A percentile compares a stretch with the other conserved stretches of the same genome.
These are phyloP conservation scores for Hygrophoropsis aurantiaca DNA, from an alignment of 768 basidiomycete species.

Conservation along the genomic window DNA sequence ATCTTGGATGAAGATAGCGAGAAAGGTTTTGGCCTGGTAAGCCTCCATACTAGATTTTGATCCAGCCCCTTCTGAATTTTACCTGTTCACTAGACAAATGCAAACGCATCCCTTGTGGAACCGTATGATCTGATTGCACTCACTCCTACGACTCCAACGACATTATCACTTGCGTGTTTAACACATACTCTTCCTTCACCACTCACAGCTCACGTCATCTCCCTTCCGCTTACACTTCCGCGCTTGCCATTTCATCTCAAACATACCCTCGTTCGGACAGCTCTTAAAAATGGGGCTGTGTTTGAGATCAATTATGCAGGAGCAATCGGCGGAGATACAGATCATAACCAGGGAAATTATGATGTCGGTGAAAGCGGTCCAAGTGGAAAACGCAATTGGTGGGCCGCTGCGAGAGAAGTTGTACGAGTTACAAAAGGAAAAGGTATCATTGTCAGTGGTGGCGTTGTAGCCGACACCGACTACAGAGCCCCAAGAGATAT, in stretches of 20 bases:
- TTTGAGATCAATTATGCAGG: constrained; percentile 83
- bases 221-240: constrained; percentile 74
- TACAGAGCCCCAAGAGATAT: constrained; percentile 72
- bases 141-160: constrained; percentile 65
- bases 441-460: constrained; percentile 70
- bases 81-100: constrained; percentile 54
- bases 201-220: constrained; percentile 78
- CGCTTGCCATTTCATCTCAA: constrained; percentile 80
- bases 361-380: constrained; percentile 53
- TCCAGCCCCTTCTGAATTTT: not conserved
- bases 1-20: constrained; percentile 82
- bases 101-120: constrained; percentile 59
- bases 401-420: constrained; percentile 77
- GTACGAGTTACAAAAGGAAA: constrained; percentile 80
- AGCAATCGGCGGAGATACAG: constrained; percentile 64
- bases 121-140: constrained; percentile 79
- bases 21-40: constrained; percentile 79
- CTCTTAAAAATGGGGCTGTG: constrained; percentile 77
- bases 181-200: constrained; percentile 76
- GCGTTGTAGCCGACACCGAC: constrained; percentile 59
- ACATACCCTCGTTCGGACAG: constrained; percentile 79
- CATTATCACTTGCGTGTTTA: constrained; percentile 79
- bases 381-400: constrained; percentile 75
- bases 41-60: constrained; percentile 13
- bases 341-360: constrained; percentile 41